Evolutionary conservation across 805 yeast species (phyloP).

Genomic region (Metschnikowia bowlesiae): DNA sequence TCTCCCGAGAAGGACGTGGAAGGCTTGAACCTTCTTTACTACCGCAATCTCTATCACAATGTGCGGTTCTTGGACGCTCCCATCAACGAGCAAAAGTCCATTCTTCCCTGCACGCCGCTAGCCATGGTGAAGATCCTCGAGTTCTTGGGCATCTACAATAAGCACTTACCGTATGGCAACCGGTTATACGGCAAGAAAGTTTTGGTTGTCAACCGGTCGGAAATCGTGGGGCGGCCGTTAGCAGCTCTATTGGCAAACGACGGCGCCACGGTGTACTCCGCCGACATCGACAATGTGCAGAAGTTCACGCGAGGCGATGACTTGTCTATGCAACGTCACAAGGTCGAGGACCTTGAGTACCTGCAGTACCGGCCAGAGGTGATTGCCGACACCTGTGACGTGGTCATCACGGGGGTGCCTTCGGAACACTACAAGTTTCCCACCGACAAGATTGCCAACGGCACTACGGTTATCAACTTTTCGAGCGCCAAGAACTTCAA

Average conservation of each 20-base stretch:
- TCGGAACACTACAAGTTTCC: conserved; percentile 81
- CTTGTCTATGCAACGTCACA: conserved; percentile 73
- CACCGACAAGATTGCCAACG: conserved; percentile 70
- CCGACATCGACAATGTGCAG: conserved; percentile 82
- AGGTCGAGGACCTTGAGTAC: conserved; percentile 56
- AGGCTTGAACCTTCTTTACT: conserved; percentile 85
- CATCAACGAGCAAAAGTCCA: conserved; percentile 66
- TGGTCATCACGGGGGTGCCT: conserved; percentile 95
- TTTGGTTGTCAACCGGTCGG: conserved; percentile 88
- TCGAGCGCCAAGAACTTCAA: conserved; percentile 84
- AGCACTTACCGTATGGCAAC: conserved; percentile 80
- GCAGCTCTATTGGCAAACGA: conserved; percentile 96
- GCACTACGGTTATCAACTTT: conserved; percentile 88
- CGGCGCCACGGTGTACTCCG: conserved; percentile 94
- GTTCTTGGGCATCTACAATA: conserved; percentile 81
- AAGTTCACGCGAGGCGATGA: conserved; percentile 94
- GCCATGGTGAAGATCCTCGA: conserved; percentile 93
- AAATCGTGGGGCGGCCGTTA: conserved; percentile 94
- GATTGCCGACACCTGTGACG: conserved; percentile 75
- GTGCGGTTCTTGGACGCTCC: conserved; percentile 74
- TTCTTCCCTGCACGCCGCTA: conserved; percentile 93
- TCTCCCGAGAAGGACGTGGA: conserved; percentile 93
- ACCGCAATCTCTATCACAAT: conserved; percentile 94
- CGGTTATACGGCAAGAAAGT: conserved; percentile 89
- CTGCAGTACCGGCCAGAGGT: conserved; percentile 50